Evolutionary conservation across 176 grass and related monocot species (phyloP).

Genomic region (Bonia amplexicaulis): DNA sequence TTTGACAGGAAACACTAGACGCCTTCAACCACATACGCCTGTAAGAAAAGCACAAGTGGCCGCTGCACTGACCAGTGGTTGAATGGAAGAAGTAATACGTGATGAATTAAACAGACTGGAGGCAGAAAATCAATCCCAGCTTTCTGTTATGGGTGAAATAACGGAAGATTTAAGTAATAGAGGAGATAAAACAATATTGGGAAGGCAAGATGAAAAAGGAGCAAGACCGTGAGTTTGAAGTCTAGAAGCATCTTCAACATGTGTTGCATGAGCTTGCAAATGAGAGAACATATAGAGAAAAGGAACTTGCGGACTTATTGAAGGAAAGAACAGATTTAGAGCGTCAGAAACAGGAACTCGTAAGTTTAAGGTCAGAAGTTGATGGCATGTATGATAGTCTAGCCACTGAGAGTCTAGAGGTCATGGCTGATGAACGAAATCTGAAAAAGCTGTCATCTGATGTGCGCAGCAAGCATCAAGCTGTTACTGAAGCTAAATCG

Average conservation of each 20-base stretch:
- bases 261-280: constrained; percentile 50
- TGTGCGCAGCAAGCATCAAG: constrained; percentile 56
- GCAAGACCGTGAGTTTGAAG: constrained; percentile 32
- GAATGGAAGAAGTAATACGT: constrained; percentile 64
- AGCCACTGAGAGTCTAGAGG: constrained; percentile 45
- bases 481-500: constrained; percentile 66
- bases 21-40: constrained; percentile 79
- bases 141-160: constrained; percentile 74
- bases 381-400: constrained; percentile 59
- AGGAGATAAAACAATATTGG: constrained; percentile 71
- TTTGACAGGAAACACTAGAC: constrained; percentile 82
- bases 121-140: constrained; percentile 49
- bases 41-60: constrained; percentile 93
- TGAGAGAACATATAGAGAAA: constrained; percentile 48
- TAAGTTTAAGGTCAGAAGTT: constrained; percentile 65
- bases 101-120: constrained; percentile 69
- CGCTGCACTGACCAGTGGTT: constrained; percentile 68
- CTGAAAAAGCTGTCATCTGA: too few species aligned
- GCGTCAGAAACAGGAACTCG: constrained; percentile 38
- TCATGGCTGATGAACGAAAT: constrained; percentile 47
- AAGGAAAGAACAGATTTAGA: constrained; percentile 71
- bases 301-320: constrained; percentile 38
- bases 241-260: constrained; percentile 49
- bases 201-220: constrained; percentile 53
- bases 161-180: constrained; percentile 58